These are phyloP conservation scores for Cercospora canescens DNA, from an alignment of 2,329 filamentous ascomycete genomes.

Conservation along the genomic window DNA sequence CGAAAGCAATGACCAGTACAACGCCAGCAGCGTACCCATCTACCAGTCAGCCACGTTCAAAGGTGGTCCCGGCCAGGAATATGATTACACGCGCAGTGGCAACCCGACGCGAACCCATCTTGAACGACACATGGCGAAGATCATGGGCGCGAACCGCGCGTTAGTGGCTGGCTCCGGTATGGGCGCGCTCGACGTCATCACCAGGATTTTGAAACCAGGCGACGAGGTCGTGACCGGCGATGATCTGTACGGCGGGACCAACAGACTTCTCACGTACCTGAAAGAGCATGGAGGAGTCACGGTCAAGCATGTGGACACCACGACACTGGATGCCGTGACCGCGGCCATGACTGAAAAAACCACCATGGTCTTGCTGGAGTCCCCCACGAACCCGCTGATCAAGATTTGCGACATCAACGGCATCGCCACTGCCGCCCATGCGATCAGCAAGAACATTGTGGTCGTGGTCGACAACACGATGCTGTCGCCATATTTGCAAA, in stretches of 20 bases:
- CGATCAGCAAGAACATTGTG: conserved; percentile 73
- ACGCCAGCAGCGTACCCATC: conserved; percentile 92
- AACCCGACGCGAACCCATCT: conserved; percentile 96
- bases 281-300: conserved; percentile 86
- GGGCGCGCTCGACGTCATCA: conserved; percentile 96
- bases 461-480: conserved; percentile 98
- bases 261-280: conserved; percentile 89
- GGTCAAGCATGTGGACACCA: conserved; percentile 96
- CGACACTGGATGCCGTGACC: conserved; percentile 68
- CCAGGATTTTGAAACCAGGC: conserved; percentile 81
- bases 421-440: conserved; percentile 76
- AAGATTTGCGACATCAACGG: conserved; percentile 91
- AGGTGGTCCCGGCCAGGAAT: conserved; percentile 78
- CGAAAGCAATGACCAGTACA: conserved; percentile 95
- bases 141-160: conserved; percentile 92
- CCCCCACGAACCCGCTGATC: conserved; percentile 95
- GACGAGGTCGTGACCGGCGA: conserved; percentile 98
- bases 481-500: conserved; percentile 92
- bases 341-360: conserved; percentile 75
- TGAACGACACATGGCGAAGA: conserved; percentile 95
- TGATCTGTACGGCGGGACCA: conserved; percentile 93
- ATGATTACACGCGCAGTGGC: conserved; percentile 97
- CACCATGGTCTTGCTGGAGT: conserved; percentile 92
- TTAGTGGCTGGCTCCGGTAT: conserved; percentile 95
- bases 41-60: conserved; percentile 99